These are phyloP conservation scores for Acanthamoeba royreba DNA, from an alignment of 208 protist species.

Conservation along the genomic window DNA sequence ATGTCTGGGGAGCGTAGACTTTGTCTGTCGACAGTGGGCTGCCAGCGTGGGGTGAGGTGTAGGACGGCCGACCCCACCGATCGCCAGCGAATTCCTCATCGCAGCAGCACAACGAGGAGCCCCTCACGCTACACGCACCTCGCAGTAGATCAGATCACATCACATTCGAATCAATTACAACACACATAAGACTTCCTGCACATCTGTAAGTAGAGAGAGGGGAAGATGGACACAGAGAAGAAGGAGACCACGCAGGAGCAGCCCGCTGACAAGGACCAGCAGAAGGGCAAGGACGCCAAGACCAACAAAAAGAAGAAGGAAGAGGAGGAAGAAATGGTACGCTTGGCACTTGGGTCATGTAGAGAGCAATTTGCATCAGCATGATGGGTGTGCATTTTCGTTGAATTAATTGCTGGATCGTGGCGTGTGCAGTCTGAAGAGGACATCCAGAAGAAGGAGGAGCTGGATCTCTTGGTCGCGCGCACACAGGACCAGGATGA, in stretches of 20 bases:
- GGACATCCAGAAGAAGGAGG: constrained; percentile 91
- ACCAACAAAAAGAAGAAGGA: not conserved
- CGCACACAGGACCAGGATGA: constrained; percentile 82
- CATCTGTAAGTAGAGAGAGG: not conserved
- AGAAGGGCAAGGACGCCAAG: not conserved
- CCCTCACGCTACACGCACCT: not conserved
- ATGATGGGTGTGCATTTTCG: not conserved
- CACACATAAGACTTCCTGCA: not conserved
- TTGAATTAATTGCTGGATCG: not conserved
- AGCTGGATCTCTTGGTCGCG: constrained; percentile 91
- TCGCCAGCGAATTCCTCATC: too few species aligned
- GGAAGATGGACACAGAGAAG: constrained; percentile 15
- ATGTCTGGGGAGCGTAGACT: too few species aligned
- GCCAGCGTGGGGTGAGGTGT: not conserved
- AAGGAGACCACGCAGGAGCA: not conserved
- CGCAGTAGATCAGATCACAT: not conserved
- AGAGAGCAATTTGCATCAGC: not conserved
- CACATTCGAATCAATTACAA: not conserved
- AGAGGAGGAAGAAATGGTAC: not conserved
- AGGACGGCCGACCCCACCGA: not conserved
- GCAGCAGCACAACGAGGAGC: not conserved
- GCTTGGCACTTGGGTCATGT: not conserved
- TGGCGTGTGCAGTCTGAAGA: constrained; percentile 82
- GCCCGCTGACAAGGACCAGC: not conserved
- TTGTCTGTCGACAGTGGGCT: not conserved